A percentile compares a stretch with the other conserved stretches of the same genome.
These are phyloP conservation scores for Ceratobasidium sp. DNA, from an alignment of 1,284 basidiomycete species.

Conservation along the genomic window DNA sequence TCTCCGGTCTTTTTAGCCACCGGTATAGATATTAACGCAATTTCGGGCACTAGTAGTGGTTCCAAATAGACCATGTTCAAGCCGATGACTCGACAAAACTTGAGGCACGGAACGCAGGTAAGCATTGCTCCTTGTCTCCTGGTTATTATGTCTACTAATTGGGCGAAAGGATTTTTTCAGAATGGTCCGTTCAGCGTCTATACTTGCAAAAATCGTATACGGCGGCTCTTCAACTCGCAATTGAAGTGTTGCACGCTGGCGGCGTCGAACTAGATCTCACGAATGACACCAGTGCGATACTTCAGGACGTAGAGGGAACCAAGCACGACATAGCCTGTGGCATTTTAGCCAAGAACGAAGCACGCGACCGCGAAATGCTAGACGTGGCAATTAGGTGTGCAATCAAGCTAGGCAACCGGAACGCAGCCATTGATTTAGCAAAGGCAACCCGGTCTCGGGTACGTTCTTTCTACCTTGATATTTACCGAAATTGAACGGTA, in stretches of 20 bases:
- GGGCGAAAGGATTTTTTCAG: constrained; percentile 27
- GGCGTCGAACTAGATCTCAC: constrained; percentile 1
- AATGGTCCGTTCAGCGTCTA: constrained; percentile 47
- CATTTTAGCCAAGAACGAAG: constrained; percentile 30
- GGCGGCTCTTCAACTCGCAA: constrained; percentile 36
- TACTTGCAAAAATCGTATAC: constrained; percentile 47
- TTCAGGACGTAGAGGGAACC: not conserved
- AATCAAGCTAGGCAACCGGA: constrained; percentile 37
- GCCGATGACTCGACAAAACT: constrained; percentile 22
- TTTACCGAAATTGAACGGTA: not conserved
- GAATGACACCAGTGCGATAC: not conserved
- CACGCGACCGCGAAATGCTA: constrained; percentile 45
- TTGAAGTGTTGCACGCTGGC: constrained; percentile 43
- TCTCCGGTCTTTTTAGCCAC: not conserved
- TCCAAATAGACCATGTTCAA: constrained; percentile 27
- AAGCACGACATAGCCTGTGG: not conserved
- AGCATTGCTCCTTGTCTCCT: not conserved
- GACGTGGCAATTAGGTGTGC: constrained; percentile 48
- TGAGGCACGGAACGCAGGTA: constrained; percentile 36
- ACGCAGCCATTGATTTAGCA: constrained; percentile 40
- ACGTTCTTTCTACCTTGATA: constrained; percentile 8
- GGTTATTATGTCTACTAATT: not conserved
- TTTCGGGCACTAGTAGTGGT: constrained; percentile 23
- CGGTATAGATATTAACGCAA: too few relatives aligned
- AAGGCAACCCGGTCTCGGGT: constrained; percentile 43